phyloP scores from a whole-genome alignment of 768 basidiomycete species.

The Suillus occidentalis region DNA sequence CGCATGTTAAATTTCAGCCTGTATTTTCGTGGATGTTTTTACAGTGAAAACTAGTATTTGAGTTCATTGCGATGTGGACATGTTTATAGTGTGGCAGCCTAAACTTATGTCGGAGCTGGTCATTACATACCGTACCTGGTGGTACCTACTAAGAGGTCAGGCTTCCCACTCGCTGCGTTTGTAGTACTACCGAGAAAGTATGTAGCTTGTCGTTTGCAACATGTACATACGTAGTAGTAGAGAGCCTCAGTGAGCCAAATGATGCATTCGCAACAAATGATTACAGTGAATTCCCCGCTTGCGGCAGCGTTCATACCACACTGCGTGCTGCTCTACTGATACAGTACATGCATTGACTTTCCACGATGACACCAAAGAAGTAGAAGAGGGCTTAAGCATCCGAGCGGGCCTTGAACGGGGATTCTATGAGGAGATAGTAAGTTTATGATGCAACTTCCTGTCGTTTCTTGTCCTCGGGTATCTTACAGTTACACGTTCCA shows the following conservation, averaged over 20 bases:
- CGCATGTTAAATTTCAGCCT: not conserved
- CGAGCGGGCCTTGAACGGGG: not conserved
- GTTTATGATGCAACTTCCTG: not conserved
- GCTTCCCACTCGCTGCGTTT: not conserved
- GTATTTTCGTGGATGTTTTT: not conserved
- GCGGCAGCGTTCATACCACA: not conserved
- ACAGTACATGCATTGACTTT: not conserved
- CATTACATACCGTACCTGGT: not conserved
- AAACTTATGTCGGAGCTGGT: not conserved
- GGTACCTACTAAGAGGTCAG: not conserved
- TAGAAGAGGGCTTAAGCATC: not conserved
- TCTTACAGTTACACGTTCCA: not conserved
- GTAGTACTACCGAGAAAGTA: not conserved
- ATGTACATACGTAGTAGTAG: not conserved
- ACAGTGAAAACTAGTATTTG: not conserved
- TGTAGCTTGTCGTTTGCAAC: not conserved
- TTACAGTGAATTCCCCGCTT: not conserved
- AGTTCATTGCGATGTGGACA: not conserved
- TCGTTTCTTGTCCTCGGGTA: not conserved
- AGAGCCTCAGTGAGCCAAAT: not conserved
- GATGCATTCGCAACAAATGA: not conserved
- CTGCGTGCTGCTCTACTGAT: not conserved
- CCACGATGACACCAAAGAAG: conserved; percentile 2
- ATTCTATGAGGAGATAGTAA: not conserved
- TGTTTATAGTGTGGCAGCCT: not conserved